These are phyloP conservation scores for Acanthamoeba culbertsoni DNA, from an alignment of 208 protist genomes.

Conservation along the genomic window DNA sequence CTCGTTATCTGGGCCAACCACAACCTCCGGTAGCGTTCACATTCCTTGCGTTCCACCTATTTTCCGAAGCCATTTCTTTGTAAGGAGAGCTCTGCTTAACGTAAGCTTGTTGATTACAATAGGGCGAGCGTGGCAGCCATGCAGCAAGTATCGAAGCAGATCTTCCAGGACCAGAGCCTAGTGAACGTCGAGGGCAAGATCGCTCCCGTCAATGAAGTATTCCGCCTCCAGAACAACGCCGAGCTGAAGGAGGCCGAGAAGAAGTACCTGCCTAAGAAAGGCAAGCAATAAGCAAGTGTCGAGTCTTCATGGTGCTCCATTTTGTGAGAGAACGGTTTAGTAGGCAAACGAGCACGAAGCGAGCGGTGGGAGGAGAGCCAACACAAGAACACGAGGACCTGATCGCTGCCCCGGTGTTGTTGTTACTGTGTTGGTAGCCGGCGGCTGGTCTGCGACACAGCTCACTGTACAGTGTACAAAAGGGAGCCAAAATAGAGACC, in stretches of 20 bases:
- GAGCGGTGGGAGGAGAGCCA: not conserved
- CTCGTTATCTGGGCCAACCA: slow-evolving; percentile 87
- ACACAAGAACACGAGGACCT: not conserved
- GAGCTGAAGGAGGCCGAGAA: slow-evolving; percentile 82
- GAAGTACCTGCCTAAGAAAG: slow-evolving; percentile 78
- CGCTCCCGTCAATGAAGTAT: slow-evolving; percentile 84
- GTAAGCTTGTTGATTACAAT: not conserved
- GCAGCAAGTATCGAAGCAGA: slow-evolving; percentile 80
- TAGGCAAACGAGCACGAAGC: not conserved
- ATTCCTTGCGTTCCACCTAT: too few species aligned
- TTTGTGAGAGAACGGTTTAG: not conserved
- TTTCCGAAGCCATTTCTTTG: not conserved
- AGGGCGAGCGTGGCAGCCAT: slow-evolving; percentile 77
- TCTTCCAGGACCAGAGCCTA: slow-evolving; percentile 81
- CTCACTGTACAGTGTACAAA: too few species aligned
- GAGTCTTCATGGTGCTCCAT: not conserved
- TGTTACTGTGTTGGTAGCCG: too few species aligned
- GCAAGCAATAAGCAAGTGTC: not conserved
- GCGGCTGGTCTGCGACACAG: too few species aligned
- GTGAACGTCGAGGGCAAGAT: slow-evolving; percentile 77
- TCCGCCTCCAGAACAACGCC: slow-evolving; percentile 80
- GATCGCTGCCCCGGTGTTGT: too few species aligned
- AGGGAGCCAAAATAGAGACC: too few species aligned
- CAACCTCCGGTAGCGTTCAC: slow-evolving; percentile 79
- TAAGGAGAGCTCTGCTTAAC: not conserved